Evolutionary conservation across 202 grass and related monocot species (phyloP).

Genomic region (Setaria italica): DNA sequence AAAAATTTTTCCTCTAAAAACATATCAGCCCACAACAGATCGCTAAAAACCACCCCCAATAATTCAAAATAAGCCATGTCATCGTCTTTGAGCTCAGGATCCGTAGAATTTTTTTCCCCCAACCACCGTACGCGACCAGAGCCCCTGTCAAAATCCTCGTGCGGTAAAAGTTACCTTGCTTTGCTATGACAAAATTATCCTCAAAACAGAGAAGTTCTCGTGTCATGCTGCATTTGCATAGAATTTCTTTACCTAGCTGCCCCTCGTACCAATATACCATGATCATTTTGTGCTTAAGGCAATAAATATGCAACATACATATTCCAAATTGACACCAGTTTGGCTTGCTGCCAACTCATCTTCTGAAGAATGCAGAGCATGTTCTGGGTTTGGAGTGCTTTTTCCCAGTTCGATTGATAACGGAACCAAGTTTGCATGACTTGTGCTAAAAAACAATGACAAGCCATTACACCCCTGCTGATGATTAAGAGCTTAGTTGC

Average conservation of each 20-base stretch:
- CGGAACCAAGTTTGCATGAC: neutral
- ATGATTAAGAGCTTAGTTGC: neutral
- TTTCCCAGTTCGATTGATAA: neutral
- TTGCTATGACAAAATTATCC: neutral
- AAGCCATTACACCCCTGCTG: neutral
- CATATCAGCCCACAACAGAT: too few relatives aligned
- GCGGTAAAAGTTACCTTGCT: neutral
- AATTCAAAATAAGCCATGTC: too few relatives aligned
- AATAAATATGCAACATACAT: neutral
- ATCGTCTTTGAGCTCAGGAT: too few relatives aligned
- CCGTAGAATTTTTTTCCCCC: too few relatives aligned
- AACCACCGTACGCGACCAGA: too few relatives aligned
- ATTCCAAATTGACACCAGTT: neutral
- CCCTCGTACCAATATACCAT: neutral
- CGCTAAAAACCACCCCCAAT: too few relatives aligned
- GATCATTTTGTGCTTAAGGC: neutral
- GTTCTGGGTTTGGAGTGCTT: neutral
- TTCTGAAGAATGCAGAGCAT: neutral
- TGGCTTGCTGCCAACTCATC: neutral
- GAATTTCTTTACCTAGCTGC: neutral
- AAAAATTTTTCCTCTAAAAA: too few relatives aligned
- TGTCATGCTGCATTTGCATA: neutral
- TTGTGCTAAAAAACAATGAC: neutral
- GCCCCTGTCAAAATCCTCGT: too few relatives aligned
- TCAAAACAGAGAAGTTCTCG: neutral